These are phyloP conservation scores for Gymnopus androsaceus DNA, from an alignment of 1,284 basidiomycete species.

Conservation along the genomic window DNA sequence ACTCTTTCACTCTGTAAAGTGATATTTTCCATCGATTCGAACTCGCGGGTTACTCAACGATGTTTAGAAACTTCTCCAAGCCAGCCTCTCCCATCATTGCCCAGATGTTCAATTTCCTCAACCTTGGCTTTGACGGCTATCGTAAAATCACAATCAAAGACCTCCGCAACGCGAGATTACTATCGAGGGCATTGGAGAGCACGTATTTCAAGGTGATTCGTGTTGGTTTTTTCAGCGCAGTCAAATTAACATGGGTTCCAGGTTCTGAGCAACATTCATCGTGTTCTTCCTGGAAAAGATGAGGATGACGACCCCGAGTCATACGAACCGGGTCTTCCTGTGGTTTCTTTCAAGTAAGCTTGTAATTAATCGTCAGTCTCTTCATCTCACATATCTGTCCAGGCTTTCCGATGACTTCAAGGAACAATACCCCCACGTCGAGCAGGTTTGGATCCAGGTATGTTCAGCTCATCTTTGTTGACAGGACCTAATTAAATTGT, in stretches of 20 bases:
- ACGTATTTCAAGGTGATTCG: constrained; percentile 43
- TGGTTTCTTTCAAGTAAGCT: constrained; percentile 63
- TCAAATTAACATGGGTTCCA: constrained; percentile 14
- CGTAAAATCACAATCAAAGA: constrained; percentile 54
- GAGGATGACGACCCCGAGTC: constrained; percentile 40
- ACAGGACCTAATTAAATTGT: no score
- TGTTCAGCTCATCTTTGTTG: neutral
- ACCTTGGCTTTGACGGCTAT: constrained; percentile 57
- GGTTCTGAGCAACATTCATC: constrained; percentile 44
- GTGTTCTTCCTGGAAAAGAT: constrained; percentile 26
- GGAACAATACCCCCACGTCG: constrained; percentile 51
- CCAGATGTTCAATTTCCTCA: constrained; percentile 74
- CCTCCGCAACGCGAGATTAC: constrained; percentile 62
- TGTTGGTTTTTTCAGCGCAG: neutral
- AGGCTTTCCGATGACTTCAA: constrained; percentile 60
- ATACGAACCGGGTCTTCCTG: constrained; percentile 64
- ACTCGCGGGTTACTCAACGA: constrained; percentile 35
- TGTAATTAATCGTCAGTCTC: neutral
- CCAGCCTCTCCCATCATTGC: constrained; percentile 65
- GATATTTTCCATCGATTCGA: constrained; percentile 1
- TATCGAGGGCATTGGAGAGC: constrained; percentile 67
- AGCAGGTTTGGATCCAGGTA: constrained; percentile 66
- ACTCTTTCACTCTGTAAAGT: constrained; percentile 48
- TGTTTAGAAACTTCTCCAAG: constrained; percentile 57
- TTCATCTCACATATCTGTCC: neutral